A percentile compares a stretch with the other conserved stretches of the same genome.
phyloP scores from a whole-genome alignment of 116 monocot genomes.

The Iris pallida region DNA sequence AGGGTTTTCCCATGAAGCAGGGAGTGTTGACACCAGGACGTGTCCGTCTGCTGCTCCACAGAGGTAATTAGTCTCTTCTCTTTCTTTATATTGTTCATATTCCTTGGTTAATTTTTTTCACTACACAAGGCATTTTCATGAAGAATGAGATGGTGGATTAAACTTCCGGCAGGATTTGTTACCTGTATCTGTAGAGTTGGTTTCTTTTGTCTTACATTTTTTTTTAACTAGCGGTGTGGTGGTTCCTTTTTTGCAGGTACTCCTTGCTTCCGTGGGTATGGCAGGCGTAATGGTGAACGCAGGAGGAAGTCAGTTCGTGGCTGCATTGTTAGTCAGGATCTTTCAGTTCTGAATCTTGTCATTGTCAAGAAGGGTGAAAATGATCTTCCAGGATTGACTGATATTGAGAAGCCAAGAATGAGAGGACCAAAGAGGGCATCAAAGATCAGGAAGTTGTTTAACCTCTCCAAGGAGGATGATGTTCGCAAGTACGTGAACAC shows the following conservation, averaged over 20 bases:
- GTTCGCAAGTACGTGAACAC: conserved; percentile 66
- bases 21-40: conserved; percentile 43
- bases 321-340: conserved; percentile 55
- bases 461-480: conserved; percentile 63
- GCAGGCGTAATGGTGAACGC: conserved; percentile 52
- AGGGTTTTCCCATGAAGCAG: conserved; percentile 58
- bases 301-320: conserved; percentile 61
- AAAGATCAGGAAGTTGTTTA: conserved; percentile 61
- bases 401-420: conserved; percentile 55
- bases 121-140: background rate
- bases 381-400: conserved; percentile 62
- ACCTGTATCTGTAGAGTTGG: too few species aligned
- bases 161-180: too few species aligned
- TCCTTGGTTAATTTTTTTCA: background rate
- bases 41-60: conserved; percentile 42
- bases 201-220: too few species aligned
- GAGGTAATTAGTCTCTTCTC: conserved; percentile 14
- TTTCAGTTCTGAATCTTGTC: conserved; percentile 49
- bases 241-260: conserved; percentile 21
- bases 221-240: too few species aligned
- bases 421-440: conserved; percentile 57
- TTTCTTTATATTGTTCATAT: background rate
- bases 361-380: conserved; percentile 59
- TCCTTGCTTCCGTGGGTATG: conserved; percentile 60
- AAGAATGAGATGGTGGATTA: too few species aligned